Base-by-base conservation (phyloP, 116 monocot genomes). In the Posidonia oceanica region DNA sequence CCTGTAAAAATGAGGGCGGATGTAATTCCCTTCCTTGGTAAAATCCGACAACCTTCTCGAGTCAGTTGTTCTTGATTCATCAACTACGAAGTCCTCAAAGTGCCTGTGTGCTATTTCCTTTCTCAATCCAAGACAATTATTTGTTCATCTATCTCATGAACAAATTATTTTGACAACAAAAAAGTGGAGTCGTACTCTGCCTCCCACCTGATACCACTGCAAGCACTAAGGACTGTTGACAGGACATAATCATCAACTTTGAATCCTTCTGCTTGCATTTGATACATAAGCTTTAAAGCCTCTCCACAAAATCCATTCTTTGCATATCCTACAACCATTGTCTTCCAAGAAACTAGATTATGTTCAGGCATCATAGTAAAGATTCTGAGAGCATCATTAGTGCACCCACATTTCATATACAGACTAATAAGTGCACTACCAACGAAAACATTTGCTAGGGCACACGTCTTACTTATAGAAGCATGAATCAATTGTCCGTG, bases 311-410 rank as follows among this genome's bases (percentile, higher is more conserved):
- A 70, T 48, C 91, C 96, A 82, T 87, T 91, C 71, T 85, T 87
- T 5, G 88, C 91, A 72, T 87, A 87, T 15, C 91, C 91, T 52
- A 84, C 66, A 60, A 91, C 59, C 81, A 96, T 86, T 29, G 81
- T 63, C 67, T 89, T 96, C 91, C 91, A 96, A 12, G 96, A 84
- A 14, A 96, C 96, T 52, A 71, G 56, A 68, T 96, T 96, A 7
- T 75, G 80, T 59, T 85, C 83, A 2, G 83, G 80, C 96, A 96
- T 88, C 29, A 60, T 67, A 22, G 85, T 71, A 72, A 96, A 91
- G 10, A 96, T 84, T 63, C 71, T 74, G 15, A 64, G 76, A 38
- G 96, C 96, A 72, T 96, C 91, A 10, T 68, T 66, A 5, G 78
- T 65, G 39, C 44, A 77, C 42, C 86, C 86, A 69, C 88, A 91